Evolutionary conservation across 805 yeast genomes (phyloP), one percentile per base, ranked within the genome.

Genomic region (Wickerhamomyces silvicola): DNA sequence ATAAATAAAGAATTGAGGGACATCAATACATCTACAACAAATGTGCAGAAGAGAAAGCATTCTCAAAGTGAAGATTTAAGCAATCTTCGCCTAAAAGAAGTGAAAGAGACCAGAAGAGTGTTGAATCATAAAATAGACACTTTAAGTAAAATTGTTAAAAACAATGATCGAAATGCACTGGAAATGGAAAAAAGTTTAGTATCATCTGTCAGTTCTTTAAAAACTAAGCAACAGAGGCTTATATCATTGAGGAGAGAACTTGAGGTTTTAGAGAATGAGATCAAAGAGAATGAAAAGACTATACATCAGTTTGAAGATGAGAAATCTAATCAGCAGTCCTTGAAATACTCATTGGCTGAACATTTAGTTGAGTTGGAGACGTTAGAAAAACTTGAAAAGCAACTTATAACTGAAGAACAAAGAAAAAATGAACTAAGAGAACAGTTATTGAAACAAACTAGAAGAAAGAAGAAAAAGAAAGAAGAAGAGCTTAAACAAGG

Each of bases 351-450:
- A 10, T 27, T 42, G 17, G 43, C 42, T 3, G 24, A 28, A 10
- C 23, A 28, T 15, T 24, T 43, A 18, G 28, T 36, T 6, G 36
- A 40, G 24, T 22, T 45, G 25, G 49, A 45, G 14, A 11, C 12
- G 3, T 19, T 44, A 6, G 17, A 29, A 5, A 18, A 15, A 8
- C 14, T 15, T 3, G 22, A 16, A 18, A 6, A 12, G 10, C 21
- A 17, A 4, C 15, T 16, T n/a, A 4, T 21, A n/a, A 17, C 11
- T 8, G 20, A 10, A 20, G 24, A 19, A 14, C 9, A n/a, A 6
- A 16, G 7, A 6, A 13, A 12, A 5, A 10, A 22, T 22, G 12
- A n/a, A 22, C 12, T 7, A 13, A 24, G 27, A 12, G 18, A 38
- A 14, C 36, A 36, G 25, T 32, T 38, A 14, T 18, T 35, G 14